These are phyloP conservation scores for Physocladia obscura DNA, from an alignment of 192 early-diverging fungal genomes.

Conservation along the genomic window DNA sequence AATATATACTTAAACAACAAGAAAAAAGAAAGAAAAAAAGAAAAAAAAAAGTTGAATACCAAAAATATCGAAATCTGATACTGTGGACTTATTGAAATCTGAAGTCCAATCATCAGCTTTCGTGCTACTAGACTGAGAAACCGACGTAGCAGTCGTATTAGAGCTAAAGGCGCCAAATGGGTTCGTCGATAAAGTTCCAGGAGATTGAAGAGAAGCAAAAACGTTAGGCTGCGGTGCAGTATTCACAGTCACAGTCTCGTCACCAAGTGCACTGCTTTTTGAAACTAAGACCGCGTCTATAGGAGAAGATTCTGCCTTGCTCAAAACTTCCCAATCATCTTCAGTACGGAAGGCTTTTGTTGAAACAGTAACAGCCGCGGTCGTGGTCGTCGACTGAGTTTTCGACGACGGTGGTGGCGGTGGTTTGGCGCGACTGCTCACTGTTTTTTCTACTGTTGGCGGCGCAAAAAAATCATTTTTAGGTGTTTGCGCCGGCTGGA, in stretches of 20 bases:
- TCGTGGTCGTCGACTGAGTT: neutral
- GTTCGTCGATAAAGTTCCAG: slow-evolving; percentile 1
- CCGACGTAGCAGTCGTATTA: too few species aligned
- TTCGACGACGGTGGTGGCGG: slow-evolving; percentile 16
- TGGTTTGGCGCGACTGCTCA: slow-evolving; percentile 2
- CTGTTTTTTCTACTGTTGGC: too few species aligned
- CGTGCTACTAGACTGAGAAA: too few species aligned
- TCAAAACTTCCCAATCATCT: slow-evolving; percentile 26
- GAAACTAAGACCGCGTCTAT: neutral
- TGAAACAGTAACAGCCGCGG: neutral
- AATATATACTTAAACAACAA: too few species aligned
- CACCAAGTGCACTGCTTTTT: neutral
- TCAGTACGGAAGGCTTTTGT: neutral
- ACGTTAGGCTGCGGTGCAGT: too few species aligned
- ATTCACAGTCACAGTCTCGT: too few species aligned
- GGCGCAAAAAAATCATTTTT: neutral
- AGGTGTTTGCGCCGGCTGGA: neutral
- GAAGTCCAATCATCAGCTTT: too few species aligned
- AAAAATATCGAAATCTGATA: too few species aligned
- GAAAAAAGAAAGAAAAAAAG: too few species aligned
- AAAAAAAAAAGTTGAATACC: too few species aligned
- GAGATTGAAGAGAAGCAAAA: neutral
- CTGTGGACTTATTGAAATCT: too few species aligned
- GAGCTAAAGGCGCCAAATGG: slow-evolving; percentile 13
- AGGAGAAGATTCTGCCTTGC: neutral